These are phyloP conservation scores for Saccharomycopsis sp. DNA, from an alignment of 805 yeast species.

Conservation along the genomic window DNA sequence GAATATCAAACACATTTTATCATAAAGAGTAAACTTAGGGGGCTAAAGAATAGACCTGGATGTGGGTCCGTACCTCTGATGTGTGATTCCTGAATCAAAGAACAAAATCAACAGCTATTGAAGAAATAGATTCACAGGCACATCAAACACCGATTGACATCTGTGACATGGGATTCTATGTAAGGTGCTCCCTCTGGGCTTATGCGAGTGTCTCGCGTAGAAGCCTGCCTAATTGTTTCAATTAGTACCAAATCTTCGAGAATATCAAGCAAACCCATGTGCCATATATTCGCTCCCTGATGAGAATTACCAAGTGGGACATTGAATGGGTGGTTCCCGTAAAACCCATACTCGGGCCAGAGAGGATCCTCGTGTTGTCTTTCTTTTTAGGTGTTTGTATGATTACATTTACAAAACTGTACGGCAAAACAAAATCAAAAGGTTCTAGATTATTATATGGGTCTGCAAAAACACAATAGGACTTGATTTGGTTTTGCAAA, in stretches of 20 bases:
- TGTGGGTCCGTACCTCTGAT: background rate
- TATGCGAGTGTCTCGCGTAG: background rate
- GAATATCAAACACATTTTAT: background rate
- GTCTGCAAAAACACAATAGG: background rate
- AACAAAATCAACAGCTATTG: background rate
- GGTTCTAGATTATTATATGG: background rate
- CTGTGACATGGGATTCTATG: background rate
- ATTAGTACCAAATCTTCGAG: background rate
- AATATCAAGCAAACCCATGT: background rate
- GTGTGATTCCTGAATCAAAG: background rate
- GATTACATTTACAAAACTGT: background rate
- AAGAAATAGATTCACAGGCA: background rate
- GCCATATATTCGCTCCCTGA: no score
- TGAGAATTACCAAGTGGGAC: no score
- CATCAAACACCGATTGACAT: background rate
- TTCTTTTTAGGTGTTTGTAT: no score
- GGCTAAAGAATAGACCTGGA: no score
- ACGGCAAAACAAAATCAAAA: background rate
- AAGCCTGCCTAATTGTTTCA: background rate
- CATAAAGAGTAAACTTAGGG: background rate
- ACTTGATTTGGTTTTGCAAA: background rate
- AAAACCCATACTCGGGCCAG: no score
- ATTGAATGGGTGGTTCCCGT: no score
- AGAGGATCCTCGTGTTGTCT: no score
- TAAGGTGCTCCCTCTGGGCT: background rate